Evolutionary conservation across 2,329 filamentous ascomycete genomes (phyloP), one percentile per base, ranked within the genome.

Genomic region (Geosmithia flava): DNA sequence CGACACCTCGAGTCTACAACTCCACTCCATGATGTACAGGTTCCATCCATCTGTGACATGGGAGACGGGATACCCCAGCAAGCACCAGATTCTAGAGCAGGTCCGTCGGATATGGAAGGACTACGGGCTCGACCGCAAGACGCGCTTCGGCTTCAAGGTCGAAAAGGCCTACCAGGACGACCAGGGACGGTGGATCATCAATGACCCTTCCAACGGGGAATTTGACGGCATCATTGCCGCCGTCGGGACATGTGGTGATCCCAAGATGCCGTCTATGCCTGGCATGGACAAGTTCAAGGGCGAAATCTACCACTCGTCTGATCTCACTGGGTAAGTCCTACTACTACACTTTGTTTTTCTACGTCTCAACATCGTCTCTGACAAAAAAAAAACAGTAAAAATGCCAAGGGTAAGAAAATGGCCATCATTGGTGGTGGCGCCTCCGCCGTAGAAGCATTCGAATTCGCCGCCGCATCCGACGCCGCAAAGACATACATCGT

Each of bases 11-110:
- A 80, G 85, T 16, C 74, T 94, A 1, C 87, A 93, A 58, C 90
- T 94, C 20, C 86, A 94, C 61, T 87, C 81, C 19, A 63, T 90
- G 50, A 93, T 93, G 87, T 94, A 91, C 62, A 78, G 87, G 20
- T 95, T 94, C 61, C 85, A 91, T 54, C 88, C 88, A 0, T 85
- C 83, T 0, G 78, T 94, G 1, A 72, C 76, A 51, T 94, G 85
- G 80, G 69, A 76, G 33, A 69, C 72, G 29, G 85, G 85, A n/a
- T 94, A 94, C 58, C 88, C 88, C 0, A 75, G 82, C 51, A 81
- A 85, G 46, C 68, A 83, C 53, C 80, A 90, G 62, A 93, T 94
- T 51, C 71, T 90, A 42, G 72, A 74, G 20, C 81, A 90, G 59
- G 81, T 93, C 11, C 73, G 72, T 17, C 65, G 81, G 51, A 67